These are phyloP conservation scores for Epichloe coenophiala DNA, from an alignment of 2,329 filamentous ascomycete species.

Conservation along the genomic window DNA sequence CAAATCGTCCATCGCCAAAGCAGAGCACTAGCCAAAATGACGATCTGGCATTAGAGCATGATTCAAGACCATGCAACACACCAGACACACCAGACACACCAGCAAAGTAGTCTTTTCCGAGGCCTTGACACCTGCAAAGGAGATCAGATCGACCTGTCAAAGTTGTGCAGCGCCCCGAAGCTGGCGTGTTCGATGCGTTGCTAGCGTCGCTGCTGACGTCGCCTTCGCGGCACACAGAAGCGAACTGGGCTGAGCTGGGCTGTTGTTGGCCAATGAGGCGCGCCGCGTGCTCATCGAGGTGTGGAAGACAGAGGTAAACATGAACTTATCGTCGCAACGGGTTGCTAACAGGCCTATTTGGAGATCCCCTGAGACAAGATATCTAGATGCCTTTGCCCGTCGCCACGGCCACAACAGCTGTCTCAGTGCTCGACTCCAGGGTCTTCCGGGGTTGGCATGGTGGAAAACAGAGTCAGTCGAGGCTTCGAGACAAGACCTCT, in stretches of 20 bases:
- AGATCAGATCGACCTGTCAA: neutral
- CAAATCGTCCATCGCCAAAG: neutral
- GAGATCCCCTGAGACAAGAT: neutral
- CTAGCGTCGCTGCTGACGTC: neutral
- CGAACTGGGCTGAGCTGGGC: neutral
- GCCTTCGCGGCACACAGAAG: neutral
- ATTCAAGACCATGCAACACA: neutral
- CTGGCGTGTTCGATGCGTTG: constrained; percentile 1
- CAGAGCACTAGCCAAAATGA: neutral
- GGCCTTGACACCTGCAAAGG: neutral
- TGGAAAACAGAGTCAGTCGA: neutral
- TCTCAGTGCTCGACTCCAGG: neutral
- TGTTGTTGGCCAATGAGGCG: neutral
- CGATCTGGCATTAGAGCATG: neutral
- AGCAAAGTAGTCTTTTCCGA: no score
- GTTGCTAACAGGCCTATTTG: neutral
- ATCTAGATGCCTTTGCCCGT: neutral
- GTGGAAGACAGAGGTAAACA: neutral
- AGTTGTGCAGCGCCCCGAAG: neutral
- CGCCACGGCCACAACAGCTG: constrained; percentile 1
- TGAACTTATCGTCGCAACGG: neutral
- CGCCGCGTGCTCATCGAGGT: neutral
- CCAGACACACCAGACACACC: no score
- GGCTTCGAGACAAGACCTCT: neutral
- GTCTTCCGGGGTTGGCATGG: neutral